Evolutionary conservation across 352 stramenopile genomes (phyloP).

Genomic region (Globisporangium takayamanum): DNA sequence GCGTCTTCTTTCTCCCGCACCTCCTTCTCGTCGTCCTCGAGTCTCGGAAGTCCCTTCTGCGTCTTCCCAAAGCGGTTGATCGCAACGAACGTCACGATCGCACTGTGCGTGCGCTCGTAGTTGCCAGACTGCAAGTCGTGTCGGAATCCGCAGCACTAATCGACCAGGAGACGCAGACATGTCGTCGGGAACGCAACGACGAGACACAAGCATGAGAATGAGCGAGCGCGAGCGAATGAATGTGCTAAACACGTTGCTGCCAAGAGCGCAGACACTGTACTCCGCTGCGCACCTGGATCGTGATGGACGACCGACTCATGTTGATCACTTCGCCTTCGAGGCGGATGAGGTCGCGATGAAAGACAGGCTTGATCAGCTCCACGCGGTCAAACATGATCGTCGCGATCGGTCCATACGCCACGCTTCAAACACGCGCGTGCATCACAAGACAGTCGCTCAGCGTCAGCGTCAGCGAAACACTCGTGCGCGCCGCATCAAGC

Average conservation of each 20-base stretch:
- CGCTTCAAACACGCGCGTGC: conserved; percentile 5
- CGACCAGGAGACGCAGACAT: too few relatives aligned
- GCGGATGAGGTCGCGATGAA: conserved; percentile 42
- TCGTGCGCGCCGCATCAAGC: not conserved
- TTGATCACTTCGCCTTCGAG: conserved; percentile 38
- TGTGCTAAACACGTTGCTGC: too few relatives aligned
- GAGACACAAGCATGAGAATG: too few relatives aligned
- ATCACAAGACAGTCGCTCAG: not conserved
- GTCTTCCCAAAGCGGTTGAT: conserved; percentile 38
- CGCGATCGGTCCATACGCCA: conserved; percentile 28
- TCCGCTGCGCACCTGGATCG: conserved; percentile 26
- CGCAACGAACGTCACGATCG: conserved; percentile 47
- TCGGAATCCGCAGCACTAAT: conserved; percentile 28
- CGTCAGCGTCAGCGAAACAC: too few relatives aligned
- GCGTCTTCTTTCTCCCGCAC: conserved; percentile 28
- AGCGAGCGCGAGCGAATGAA: too few relatives aligned
- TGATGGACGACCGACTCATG: conserved; percentile 35
- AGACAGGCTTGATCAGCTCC: conserved; percentile 47
- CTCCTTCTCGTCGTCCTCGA: conserved; percentile 30
- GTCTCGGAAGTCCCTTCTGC: conserved; percentile 26
- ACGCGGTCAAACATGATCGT: conserved; percentile 54
- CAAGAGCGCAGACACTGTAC: too few relatives aligned
- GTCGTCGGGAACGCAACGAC: too few relatives aligned
- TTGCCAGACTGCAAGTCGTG: conserved; percentile 25
- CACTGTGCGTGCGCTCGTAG: conserved; percentile 44